These are phyloP conservation scores for Boechera divaricarpa DNA, from an alignment of 345 rosid genomes.

Conservation along the genomic window DNA sequence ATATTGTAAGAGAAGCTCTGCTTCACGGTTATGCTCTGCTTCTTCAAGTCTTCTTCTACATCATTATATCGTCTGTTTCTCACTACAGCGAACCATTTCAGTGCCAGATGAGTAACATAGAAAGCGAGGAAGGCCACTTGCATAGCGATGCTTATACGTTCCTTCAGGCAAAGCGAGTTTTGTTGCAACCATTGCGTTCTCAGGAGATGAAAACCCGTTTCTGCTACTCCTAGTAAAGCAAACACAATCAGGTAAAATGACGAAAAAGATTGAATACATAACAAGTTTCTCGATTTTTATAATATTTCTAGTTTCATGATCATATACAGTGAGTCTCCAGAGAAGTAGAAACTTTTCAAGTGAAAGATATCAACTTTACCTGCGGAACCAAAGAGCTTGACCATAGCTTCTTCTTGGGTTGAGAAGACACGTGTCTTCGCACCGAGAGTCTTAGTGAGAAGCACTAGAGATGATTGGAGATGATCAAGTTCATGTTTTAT, in stretches of 20 bases:
- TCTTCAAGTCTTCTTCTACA: slow-evolving; percentile 44
- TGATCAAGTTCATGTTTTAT: slow-evolving; percentile 26
- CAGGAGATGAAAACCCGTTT: slow-evolving; percentile 17
- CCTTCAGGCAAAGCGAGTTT: slow-evolving; percentile 60
- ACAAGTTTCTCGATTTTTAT: neutral
- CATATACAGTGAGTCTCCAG: neutral
- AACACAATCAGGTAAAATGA: neutral
- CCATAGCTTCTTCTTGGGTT: slow-evolving; percentile 28
- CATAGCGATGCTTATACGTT: slow-evolving; percentile 55
- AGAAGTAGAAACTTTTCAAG: neutral
- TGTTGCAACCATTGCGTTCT: slow-evolving; percentile 49
- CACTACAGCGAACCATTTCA: slow-evolving; percentile 37
- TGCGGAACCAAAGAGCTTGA: slow-evolving; percentile 27
- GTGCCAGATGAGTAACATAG: slow-evolving; percentile 44
- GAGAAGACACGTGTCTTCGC: slow-evolving; percentile 27
- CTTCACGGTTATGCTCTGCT: slow-evolving; percentile 40
- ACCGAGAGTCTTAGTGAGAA: slow-evolving; percentile 8
- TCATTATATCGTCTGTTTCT: slow-evolving; percentile 42
- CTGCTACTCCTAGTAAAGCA: slow-evolving; percentile 22
- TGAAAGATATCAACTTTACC: slow-evolving; percentile 21
- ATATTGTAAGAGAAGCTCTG: slow-evolving; percentile 54
- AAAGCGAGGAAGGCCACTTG: slow-evolving; percentile 61
- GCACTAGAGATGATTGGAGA: slow-evolving; percentile 36
- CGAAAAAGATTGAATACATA: neutral
- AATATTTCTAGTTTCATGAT: slow-evolving; percentile 1